Percentiles rank a stretch among this genome's conserved stretches.
phyloP scores from a whole-genome alignment of 768 basidiomycete species.

The Trametes punicea region DNA sequence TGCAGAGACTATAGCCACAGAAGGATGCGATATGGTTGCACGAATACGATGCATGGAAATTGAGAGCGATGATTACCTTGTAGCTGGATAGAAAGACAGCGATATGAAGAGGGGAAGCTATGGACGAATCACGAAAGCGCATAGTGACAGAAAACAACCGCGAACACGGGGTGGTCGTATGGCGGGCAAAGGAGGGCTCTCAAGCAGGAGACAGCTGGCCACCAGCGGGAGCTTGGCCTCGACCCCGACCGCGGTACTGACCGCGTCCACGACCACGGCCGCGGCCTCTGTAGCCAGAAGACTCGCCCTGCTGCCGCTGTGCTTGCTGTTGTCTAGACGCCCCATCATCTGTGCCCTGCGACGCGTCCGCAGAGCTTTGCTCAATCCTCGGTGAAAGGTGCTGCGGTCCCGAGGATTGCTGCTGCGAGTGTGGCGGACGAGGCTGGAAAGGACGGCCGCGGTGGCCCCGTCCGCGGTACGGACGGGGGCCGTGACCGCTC shows the following conservation, averaged over 20 bases:
- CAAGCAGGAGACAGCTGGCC: not conserved
- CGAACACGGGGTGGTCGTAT: not conserved
- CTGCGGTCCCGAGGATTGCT: not conserved
- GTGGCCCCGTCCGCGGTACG: constrained; percentile 9
- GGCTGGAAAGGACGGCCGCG: constrained; percentile 13
- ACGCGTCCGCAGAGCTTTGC: not conserved
- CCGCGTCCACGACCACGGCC: constrained; percentile 42
- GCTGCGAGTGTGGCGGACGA: constrained; percentile 5
- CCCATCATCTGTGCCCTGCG: not conserved
- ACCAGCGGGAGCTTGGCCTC: constrained; percentile 15
- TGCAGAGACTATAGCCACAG: too few species aligned
- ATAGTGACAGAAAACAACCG: too few species aligned
- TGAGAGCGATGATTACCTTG: too few species aligned
- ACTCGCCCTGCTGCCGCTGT: constrained; percentile 16
- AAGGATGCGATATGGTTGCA: too few species aligned
- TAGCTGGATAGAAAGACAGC: too few species aligned
- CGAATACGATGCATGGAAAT: too few species aligned
- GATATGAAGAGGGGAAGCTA: too few species aligned
- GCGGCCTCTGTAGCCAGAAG: constrained; percentile 17
- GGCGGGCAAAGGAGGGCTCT: not conserved
- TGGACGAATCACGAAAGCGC: not conserved
- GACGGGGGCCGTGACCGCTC: not conserved
- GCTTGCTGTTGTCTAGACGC: constrained; percentile 15
- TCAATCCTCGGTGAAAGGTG: not conserved
- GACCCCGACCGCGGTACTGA: constrained; percentile 32